Evolutionary conservation across 1,139 yeast species (phyloP).

Genomic region (Williopsis jadinii): DNA sequence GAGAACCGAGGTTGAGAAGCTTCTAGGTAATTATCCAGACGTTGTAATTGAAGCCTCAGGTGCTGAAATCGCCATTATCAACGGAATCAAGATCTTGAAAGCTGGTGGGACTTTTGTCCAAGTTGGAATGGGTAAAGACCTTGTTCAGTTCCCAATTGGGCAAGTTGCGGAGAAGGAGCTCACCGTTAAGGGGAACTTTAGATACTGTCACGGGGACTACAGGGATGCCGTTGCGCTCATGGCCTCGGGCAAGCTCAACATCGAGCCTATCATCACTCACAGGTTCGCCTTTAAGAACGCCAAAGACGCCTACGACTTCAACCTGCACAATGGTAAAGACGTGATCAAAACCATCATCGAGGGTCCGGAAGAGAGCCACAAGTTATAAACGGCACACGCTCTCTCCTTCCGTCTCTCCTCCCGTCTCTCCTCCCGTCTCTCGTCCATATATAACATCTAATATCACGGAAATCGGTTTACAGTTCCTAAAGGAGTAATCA

Average conservation of each 20-base stretch:
- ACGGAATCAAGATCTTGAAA: slow-evolving; percentile 51
- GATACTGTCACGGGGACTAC: slow-evolving; percentile 79
- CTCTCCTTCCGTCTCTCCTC: too few species aligned
- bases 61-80: slow-evolving; percentile 59
- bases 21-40: slow-evolving; percentile 42
- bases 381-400: too few species aligned
- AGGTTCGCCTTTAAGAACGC: slow-evolving; percentile 70
- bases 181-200: slow-evolving; percentile 66
- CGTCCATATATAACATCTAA: too few species aligned
- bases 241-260: slow-evolving; percentile 53
- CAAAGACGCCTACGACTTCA: slow-evolving; percentile 70
- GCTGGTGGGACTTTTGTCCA: slow-evolving; percentile 66
- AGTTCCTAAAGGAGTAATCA: too few species aligned
- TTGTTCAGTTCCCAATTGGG: slow-evolving; percentile 67
- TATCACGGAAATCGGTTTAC: too few species aligned
- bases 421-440: too few species aligned
- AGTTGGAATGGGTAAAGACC: slow-evolving; percentile 69
- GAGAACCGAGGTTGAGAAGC: slow-evolving; percentile 31
- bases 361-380: slow-evolving; percentile 32
- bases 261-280: slow-evolving; percentile 68
- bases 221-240: slow-evolving; percentile 64
- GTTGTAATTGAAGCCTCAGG: slow-evolving; percentile 72
- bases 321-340: slow-evolving; percentile 40
- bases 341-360: slow-evolving; percentile 58
- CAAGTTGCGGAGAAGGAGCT: slow-evolving; percentile 66